A percentile compares a stretch with the other conserved stretches of the same genome.
Conservation (phyloP, 2,329 filamentous ascomycete genomes). For the Coniochaeta sp. region DNA sequence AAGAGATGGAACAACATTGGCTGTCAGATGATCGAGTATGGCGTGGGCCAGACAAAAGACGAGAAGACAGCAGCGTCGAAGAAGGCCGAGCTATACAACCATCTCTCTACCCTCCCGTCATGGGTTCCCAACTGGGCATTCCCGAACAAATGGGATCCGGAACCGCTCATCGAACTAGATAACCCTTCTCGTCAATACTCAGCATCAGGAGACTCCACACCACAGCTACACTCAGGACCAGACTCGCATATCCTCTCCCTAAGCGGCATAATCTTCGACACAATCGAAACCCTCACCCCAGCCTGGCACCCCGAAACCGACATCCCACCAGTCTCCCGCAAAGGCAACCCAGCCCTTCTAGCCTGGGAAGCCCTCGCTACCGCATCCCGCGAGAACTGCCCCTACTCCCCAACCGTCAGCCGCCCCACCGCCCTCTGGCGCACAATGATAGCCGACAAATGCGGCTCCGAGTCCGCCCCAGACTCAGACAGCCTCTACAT, state of each 20-base stretch:
- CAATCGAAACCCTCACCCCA: conserved; percentile 1
- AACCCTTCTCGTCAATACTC: background rate
- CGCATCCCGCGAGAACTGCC: background rate
- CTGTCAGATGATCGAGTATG: conserved; percentile 3
- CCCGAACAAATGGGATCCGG: conserved; percentile 4
- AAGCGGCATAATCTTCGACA: conserved; percentile 4
- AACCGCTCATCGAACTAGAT: conserved; percentile 4
- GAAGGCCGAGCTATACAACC: no score
- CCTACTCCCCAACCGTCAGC: conserved; percentile 3
- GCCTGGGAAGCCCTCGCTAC: conserved; percentile 4
- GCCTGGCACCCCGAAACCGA: conserved; percentile 6
- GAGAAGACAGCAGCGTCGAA: no score
- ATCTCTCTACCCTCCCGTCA: conserved; percentile 5
- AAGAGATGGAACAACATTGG: conserved; percentile 12
- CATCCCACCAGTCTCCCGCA: conserved; percentile 2
- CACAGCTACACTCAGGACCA: background rate
- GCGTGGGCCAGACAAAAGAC: no score
- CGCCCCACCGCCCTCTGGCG: conserved; percentile 7
- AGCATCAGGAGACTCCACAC: background rate
- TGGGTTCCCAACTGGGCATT: conserved; percentile 11
- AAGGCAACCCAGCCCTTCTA: conserved; percentile 3
- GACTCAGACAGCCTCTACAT: background rate
- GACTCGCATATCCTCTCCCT: conserved; percentile 3
- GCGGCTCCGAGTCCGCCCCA: background rate
- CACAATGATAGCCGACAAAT: conserved; percentile 4